Evolutionary conservation across 768 basidiomycete species (phyloP).

Genomic region (Cyclocybe cylindracea): DNA sequence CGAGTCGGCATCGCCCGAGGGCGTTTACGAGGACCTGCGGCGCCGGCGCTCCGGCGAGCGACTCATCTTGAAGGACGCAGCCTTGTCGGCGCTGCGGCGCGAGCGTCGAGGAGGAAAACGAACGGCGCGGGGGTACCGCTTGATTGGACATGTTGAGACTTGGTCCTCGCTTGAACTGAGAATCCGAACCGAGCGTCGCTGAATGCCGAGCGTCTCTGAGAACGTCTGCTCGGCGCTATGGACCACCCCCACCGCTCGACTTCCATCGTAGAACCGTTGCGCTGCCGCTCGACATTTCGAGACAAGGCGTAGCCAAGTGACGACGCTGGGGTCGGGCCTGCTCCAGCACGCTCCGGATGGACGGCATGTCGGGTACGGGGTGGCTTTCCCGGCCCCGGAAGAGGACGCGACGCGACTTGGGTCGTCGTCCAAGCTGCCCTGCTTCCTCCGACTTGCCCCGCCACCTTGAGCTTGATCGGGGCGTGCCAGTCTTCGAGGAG

Average conservation of each 20-base stretch:
- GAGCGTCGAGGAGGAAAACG: constrained; percentile 22
- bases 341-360: no score
- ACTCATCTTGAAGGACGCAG: constrained; percentile 4
- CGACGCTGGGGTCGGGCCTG: no score
- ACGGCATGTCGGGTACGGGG: no score
- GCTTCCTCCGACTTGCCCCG: neutral
- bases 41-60: neutral
- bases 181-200: constrained; percentile 8
- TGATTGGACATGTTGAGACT: no score
- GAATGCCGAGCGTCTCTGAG: constrained; percentile 6
- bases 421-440: neutral
- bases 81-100: constrained; percentile 17
- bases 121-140: no score
- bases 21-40: neutral
- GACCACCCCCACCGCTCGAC: no score
- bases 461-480: constrained; percentile 11
- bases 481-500: constrained; percentile 14
- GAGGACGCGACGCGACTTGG: neutral
- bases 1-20: neutral
- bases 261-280: neutral
- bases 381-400: no score
- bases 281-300: neutral
- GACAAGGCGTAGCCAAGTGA: neutral
- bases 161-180: neutral
- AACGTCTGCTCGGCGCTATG: no score